These are phyloP conservation scores for Cucurbita maxima DNA, from an alignment of 306 rosid genomes.

Conservation along the genomic window DNA sequence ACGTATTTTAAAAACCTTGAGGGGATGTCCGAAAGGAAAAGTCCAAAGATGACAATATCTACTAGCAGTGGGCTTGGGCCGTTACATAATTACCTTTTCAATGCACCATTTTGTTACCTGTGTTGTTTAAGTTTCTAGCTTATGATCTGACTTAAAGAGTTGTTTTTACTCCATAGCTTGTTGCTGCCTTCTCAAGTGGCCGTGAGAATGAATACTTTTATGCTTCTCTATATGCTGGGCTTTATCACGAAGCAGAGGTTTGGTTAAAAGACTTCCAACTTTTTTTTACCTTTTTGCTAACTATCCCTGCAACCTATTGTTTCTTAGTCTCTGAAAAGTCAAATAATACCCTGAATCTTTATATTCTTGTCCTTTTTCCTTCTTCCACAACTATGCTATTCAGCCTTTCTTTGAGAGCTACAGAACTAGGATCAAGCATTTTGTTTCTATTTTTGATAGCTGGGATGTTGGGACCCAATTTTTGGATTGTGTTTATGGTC, in stretches of 20 bases:
- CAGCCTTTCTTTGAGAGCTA: background rate
- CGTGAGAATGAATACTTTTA: conserved; percentile 50
- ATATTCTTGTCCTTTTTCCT: background rate
- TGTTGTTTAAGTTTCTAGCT: background rate
- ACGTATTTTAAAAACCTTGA: too few species aligned
- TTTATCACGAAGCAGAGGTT: conserved; percentile 79
- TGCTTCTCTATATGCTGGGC: conserved; percentile 75
- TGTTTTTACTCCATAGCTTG: conserved; percentile 41
- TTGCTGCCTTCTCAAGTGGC: conserved; percentile 57
- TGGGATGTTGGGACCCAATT: background rate
- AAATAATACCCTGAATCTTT: background rate
- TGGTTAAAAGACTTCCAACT: conserved; percentile 6
- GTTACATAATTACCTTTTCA: background rate
- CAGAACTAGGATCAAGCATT: background rate
- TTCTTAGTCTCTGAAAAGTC: background rate
- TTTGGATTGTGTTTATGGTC: background rate
- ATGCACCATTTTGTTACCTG: background rate
- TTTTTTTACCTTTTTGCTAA: background rate
- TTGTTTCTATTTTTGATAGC: background rate
- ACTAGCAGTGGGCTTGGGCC: too few species aligned
- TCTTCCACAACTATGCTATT: background rate
- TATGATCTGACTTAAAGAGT: conserved; percentile 17
- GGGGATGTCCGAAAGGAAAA: too few species aligned
- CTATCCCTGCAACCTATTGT: background rate
- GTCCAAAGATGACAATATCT: too few species aligned